Evolutionary conservation across 2,329 filamentous ascomycete species (phyloP).

Genomic region (Alternaria solani): DNA sequence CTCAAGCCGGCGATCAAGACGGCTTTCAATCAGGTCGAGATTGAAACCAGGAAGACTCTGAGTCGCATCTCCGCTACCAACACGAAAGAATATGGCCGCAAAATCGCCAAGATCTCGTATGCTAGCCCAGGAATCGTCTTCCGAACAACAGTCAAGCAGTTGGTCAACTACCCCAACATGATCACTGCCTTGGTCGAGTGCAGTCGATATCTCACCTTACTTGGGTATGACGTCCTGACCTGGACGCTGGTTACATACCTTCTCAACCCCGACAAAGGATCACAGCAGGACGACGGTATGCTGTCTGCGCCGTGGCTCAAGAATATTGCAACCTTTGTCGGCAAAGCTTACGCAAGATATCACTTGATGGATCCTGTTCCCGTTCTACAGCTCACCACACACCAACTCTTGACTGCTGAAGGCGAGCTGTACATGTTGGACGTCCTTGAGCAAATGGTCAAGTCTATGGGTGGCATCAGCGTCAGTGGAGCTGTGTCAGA

Average conservation of each 20-base stretch:
- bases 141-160: constrained; percentile 84
- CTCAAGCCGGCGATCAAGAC: constrained; percentile 72
- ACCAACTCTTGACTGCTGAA: constrained; percentile 74
- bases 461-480: constrained; percentile 92
- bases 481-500: constrained; percentile 89
- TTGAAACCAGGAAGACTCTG: constrained; percentile 84
- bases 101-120: constrained; percentile 89
- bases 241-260: constrained; percentile 87
- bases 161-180: constrained; percentile 93
- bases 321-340: constrained; percentile 88
- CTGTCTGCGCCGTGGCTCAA: constrained; percentile 92
- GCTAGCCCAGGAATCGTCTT: constrained; percentile 92
- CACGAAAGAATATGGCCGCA: constrained; percentile 82
- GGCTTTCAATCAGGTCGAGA: constrained; percentile 77
- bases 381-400: constrained; percentile 86
- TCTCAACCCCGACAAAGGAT: constrained; percentile 64
- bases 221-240: constrained; percentile 91
- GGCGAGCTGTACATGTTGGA: constrained; percentile 92
- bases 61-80: constrained; percentile 92
- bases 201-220: constrained; percentile 88
- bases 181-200: constrained; percentile 96
- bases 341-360: constrained; percentile 88
- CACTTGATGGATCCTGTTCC: constrained; percentile 83
- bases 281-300: constrained; percentile 70
- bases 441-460: constrained; percentile 87